Evolutionary conservation across 139 green algal genomes (phyloP), one percentile per base, ranked within the genome.

Genomic region (Mesostigma viride): DNA sequence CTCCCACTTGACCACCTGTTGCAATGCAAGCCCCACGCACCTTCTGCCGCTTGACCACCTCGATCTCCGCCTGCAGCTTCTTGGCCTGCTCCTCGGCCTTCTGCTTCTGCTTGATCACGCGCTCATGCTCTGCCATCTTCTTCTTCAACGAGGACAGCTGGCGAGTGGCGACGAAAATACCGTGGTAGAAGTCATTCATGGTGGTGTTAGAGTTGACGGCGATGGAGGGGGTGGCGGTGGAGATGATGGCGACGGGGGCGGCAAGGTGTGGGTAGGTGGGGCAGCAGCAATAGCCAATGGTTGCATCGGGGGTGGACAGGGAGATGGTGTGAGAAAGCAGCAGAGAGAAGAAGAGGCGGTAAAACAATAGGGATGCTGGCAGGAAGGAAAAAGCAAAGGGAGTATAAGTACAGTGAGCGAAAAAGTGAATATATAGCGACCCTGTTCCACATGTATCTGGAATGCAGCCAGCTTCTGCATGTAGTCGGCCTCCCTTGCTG

Each of bases 1-100:
- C n/a, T 64, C n/a, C 20, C n/a, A 45, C 22, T 62, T 64, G n/a
- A 64, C 20, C n/a, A 45, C 20, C 26, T 64, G n/a, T 62, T 51
- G 57, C 20, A 45, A 22, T 64, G n/a, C 20, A 64, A 64, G 57
- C 31, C 6, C 34, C 60, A 45, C 6, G 28, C 56, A 87, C 85
- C 74, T 89, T 88, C 61, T 90, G 81, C 58, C 81, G 64, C 72
- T 93, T 93, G 69, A 96, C 91, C 47, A 73, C 58, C 6, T 46
- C n/a, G 58, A 95, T 94, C 67, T 96, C 88, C 1, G 36, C 65
- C 22, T 87, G 59, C 48, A 95, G 77, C 46, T 80, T 76, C 27
- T 72, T 69, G 62, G 68, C 33, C 14, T 3, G 24, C 62, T 74
- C 68, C 3, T 84, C 78, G 1, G 67, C 78, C 35, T 75, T 72